A percentile compares a stretch with the other conserved stretches of the same genome.
Evolutionary conservation across 345 rosid genomes (phyloP).

Genomic region (Erucastrum elatum): DNA sequence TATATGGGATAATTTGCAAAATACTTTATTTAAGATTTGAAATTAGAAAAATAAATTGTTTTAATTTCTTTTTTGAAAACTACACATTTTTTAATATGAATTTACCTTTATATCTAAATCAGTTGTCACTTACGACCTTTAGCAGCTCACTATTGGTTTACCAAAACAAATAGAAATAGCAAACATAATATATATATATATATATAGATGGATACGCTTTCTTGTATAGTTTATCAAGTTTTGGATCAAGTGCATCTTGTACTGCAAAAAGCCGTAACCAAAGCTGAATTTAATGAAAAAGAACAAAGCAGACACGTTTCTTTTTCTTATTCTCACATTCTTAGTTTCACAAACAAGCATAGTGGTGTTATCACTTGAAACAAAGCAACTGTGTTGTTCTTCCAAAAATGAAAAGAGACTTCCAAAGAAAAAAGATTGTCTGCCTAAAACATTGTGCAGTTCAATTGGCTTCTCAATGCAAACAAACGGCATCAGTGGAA

Average conservation of each 20-base stretch:
- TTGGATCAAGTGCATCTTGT: slow-evolving; percentile 24
- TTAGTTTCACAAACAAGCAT: slow-evolving; percentile 20
- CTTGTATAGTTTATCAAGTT: slow-evolving; percentile 9
- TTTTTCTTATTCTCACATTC: background rate
- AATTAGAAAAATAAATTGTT: no score
- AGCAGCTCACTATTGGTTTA: no score
- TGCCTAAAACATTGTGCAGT: slow-evolving; percentile 21
- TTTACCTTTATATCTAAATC: no score
- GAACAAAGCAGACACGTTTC: slow-evolving; percentile 7
- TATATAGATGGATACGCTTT: slow-evolving; percentile 13
- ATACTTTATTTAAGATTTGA: no score
- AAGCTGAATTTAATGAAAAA: background rate
- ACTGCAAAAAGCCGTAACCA: background rate
- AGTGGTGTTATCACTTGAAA: background rate
- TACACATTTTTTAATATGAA: no score
- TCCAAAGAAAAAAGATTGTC: background rate
- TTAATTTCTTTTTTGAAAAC: no score
- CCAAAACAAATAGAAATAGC: no score
- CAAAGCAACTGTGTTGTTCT: slow-evolving; percentile 39
- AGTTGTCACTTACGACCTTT: no score
- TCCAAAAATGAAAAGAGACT: background rate
- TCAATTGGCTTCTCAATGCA: background rate
- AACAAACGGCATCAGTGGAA: slow-evolving; percentile 18
- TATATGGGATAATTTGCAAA: no score
- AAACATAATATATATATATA: background rate